Evolutionary conservation across 768 basidiomycete genomes (phyloP).

Genomic region (Lanmaoa pseudosensibilis): DNA sequence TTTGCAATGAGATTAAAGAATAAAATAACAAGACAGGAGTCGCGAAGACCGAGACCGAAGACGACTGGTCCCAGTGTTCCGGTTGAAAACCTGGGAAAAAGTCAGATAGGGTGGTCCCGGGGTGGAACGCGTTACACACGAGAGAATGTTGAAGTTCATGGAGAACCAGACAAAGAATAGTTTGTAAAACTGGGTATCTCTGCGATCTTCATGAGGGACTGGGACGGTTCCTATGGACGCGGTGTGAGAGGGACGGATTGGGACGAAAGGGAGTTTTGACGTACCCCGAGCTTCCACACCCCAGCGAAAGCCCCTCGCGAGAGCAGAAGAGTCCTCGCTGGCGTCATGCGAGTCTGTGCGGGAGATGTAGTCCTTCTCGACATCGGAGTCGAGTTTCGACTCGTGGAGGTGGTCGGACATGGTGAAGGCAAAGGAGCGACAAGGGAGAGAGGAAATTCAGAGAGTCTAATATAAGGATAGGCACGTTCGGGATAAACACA

Average conservation of each 20-base stretch:
- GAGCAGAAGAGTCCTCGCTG: neutral
- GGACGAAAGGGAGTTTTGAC: neutral
- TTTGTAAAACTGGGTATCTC: constrained; percentile 59
- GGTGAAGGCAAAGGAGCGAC: constrained; percentile 11
- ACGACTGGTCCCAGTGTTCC: constrained; percentile 66
- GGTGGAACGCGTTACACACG: constrained; percentile 32
- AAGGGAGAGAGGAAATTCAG: neutral
- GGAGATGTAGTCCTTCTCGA: constrained; percentile 31
- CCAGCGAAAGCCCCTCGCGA: constrained; percentile 28
- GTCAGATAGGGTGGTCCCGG: neutral
- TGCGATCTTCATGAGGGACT: constrained; percentile 47
- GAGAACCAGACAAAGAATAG: constrained; percentile 76
- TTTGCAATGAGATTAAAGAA: constrained; percentile 67
- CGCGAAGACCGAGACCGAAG: constrained; percentile 60
- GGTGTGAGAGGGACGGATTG: neutral
- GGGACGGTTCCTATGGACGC: constrained; percentile 49
- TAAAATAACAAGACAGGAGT: constrained; percentile 63
- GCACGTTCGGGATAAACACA: constrained; percentile 5
- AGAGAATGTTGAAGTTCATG: constrained; percentile 64
- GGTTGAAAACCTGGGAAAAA: constrained; percentile 53
- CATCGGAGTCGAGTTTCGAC: constrained; percentile 23
- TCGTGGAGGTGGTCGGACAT: constrained; percentile 27
- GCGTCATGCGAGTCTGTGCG: constrained; percentile 11
- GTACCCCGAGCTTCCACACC: constrained; percentile 34
- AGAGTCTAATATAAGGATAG: constrained; percentile 14